Evolutionary conservation across 495 filamentous ascomycete species (phyloP).

Genomic region (Darksidea phi): DNA sequence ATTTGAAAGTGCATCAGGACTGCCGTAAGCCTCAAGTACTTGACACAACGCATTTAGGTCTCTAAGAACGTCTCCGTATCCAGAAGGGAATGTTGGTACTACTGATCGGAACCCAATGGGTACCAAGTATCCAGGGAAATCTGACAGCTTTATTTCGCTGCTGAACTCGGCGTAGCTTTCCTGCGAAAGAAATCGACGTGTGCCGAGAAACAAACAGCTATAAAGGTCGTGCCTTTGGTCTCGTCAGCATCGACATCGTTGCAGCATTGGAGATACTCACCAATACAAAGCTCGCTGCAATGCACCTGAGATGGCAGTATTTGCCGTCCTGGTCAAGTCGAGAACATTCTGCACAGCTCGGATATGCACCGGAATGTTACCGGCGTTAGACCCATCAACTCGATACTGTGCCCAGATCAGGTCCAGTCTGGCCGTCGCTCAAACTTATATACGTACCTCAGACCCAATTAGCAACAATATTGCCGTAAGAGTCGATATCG

Average conservation of each 20-base stretch:
- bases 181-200: slow-evolving; percentile 5
- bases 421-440: neutral
- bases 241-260: neutral
- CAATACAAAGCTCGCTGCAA: slow-evolving; percentile 12
- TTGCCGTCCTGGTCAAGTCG: neutral
- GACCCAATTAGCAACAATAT: slow-evolving; percentile 24
- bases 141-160: neutral
- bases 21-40: neutral
- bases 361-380: slow-evolving; percentile 9
- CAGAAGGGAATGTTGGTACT: neutral
- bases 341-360: neutral
- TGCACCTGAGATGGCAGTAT: neutral
- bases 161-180: neutral
- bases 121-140: neutral
- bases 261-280: neutral
- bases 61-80: neutral
- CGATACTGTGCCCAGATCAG: slow-evolving; percentile 14
- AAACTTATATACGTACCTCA: slow-evolving; percentile 6
- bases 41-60: slow-evolving; percentile 17
- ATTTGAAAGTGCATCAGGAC: neutral
- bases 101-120: slow-evolving; percentile 7
- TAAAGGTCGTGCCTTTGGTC: slow-evolving; percentile 14
- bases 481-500: slow-evolving; percentile 3
- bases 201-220: slow-evolving; percentile 10
- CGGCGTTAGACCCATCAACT: neutral